A percentile compares a stretch with the other conserved stretches of the same genome.
These are phyloP conservation scores for Fraxinus sp. DNA, from an alignment of 305 asterid species.

Conservation along the genomic window DNA sequence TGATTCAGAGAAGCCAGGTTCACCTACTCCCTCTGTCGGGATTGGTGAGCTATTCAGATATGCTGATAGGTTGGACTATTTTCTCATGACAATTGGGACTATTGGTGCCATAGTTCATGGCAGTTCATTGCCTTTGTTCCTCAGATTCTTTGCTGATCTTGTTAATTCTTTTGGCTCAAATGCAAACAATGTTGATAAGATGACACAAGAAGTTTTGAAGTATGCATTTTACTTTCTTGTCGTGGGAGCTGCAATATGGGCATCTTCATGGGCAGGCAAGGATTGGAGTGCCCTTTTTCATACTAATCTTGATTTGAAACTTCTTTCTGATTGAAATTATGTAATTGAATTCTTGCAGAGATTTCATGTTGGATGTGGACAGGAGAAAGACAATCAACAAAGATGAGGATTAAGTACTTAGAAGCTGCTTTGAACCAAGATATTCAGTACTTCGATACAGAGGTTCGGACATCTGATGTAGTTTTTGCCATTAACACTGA, in stretches of 20 bases:
- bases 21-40: slow-evolving; percentile 48
- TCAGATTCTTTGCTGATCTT: slow-evolving; percentile 98
- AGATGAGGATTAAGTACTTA: slow-evolving; percentile 87
- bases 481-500: slow-evolving; percentile 94
- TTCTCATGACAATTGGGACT: slow-evolving; percentile 75
- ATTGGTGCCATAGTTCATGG: slow-evolving; percentile 96
- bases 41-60: slow-evolving; percentile 79
- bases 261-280: slow-evolving; percentile 99
- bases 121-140: slow-evolving; percentile 85
- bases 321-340: slow-evolving; percentile 13
- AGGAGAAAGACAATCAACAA: slow-evolving; percentile 95
- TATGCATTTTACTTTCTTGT: slow-evolving; percentile 97
- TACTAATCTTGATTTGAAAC: not conserved
- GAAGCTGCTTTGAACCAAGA: slow-evolving; percentile 95
- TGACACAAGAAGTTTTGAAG: slow-evolving; percentile 95
- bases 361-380: slow-evolving; percentile 99
- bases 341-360: slow-evolving; percentile 47
- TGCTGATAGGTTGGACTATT: slow-evolving; percentile 82
- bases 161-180: slow-evolving; percentile 95
- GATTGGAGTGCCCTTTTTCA: not conserved
- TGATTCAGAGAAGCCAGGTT: slow-evolving; percentile 49
- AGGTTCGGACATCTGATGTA: slow-evolving; percentile 91
- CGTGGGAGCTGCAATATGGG: slow-evolving; percentile 99
- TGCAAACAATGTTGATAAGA: slow-evolving; percentile 86
- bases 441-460: slow-evolving; percentile 85